A percentile compares a stretch with the other conserved stretches of the same genome.
These are phyloP conservation scores for Globisporangium cederbergense DNA, from an alignment of 352 stramenopile genomes.

Conservation along the genomic window DNA sequence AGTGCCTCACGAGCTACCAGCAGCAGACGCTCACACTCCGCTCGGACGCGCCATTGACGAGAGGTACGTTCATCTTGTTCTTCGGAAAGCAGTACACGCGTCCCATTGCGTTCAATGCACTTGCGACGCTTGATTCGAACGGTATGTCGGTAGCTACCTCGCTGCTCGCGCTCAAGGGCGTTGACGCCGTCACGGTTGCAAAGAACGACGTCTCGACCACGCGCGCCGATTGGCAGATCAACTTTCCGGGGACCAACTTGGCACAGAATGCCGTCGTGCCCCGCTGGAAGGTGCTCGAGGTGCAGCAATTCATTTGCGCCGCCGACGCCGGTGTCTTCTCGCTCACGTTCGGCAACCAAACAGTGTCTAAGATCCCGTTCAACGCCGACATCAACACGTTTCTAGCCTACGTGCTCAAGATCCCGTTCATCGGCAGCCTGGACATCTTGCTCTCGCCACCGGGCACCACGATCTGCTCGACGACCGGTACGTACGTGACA, in stretches of 20 bases:
- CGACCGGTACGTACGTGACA: slow-evolving; percentile 56
- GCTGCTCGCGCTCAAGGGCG: slow-evolving; percentile 35
- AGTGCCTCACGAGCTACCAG: slow-evolving; percentile 57
- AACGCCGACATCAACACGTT: slow-evolving; percentile 61
- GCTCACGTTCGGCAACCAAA: slow-evolving; percentile 53
- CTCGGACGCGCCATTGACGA: slow-evolving; percentile 39
- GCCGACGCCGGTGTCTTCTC: slow-evolving; percentile 56
- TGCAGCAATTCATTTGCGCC: slow-evolving; percentile 79
- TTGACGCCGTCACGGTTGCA: slow-evolving; percentile 37
- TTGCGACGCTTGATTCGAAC: slow-evolving; percentile 40
- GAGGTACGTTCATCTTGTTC: slow-evolving; percentile 53
- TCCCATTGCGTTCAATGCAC: slow-evolving; percentile 53
- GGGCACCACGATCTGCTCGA: slow-evolving; percentile 43
- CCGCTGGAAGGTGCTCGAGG: slow-evolving; percentile 57
- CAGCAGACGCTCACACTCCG: slow-evolving; percentile 50
- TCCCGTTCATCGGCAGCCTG: slow-evolving; percentile 47
- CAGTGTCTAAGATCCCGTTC: slow-evolving; percentile 53
- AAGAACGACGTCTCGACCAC: slow-evolving; percentile 26
- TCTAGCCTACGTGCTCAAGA: slow-evolving; percentile 28
- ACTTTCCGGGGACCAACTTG: slow-evolving; percentile 40
- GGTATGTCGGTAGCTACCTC: slow-evolving; percentile 48
- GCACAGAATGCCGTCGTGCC: slow-evolving; percentile 49
- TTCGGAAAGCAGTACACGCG: slow-evolving; percentile 66
- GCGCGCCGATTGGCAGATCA: slow-evolving; percentile 47
- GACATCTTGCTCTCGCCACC: slow-evolving; percentile 37